Percentiles rank a stretch among this genome's conserved stretches.
phyloP scores from a whole-genome alignment of 2,329 filamentous ascomycete species.

The Sporothrix euskadiensis region DNA sequence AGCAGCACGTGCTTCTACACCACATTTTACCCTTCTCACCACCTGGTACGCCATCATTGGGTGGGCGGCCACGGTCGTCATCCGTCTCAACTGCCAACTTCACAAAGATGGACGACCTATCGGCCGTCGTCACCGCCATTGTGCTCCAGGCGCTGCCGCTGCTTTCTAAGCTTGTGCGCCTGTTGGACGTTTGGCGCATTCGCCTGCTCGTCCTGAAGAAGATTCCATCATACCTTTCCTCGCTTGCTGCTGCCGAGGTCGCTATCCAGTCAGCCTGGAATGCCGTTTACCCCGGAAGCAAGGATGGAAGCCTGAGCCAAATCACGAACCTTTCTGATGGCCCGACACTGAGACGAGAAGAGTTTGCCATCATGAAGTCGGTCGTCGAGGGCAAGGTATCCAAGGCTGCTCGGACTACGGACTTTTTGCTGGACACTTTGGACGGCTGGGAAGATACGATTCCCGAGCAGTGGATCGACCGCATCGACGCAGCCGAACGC shows the following conservation, averaged over 20 bases:
- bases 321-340: conserved; percentile 32
- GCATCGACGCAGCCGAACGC: conserved; percentile 76
- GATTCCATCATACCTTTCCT: conserved; percentile 66
- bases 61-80: conserved; percentile 38
- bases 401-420: conserved; percentile 69
- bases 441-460: conserved; percentile 83
- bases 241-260: conserved; percentile 65
- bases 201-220: conserved; percentile 73
- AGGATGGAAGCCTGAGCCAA: conserved; percentile 29
- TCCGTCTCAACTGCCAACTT: conserved; percentile 52
- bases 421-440: conserved; percentile 81
- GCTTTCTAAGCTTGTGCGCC: conserved; percentile 68
- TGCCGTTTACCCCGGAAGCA: conserved; percentile 46
- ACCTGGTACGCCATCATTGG: conserved; percentile 44
- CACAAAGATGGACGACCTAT: conserved; percentile 81
- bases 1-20: conserved; percentile 79
- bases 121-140: conserved; percentile 85
- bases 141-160: conserved; percentile 86
- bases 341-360: conserved; percentile 42
- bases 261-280: conserved; percentile 68
- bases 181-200: conserved; percentile 77
- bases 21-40: conserved; percentile 67
- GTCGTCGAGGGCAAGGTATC: conserved; percentile 69
- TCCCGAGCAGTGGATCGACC: conserved; percentile 83
- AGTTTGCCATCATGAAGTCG: conserved; percentile 59